Evolutionary conservation across 768 basidiomycete species (phyloP).

Genomic region (Pholiota molesta): DNA sequence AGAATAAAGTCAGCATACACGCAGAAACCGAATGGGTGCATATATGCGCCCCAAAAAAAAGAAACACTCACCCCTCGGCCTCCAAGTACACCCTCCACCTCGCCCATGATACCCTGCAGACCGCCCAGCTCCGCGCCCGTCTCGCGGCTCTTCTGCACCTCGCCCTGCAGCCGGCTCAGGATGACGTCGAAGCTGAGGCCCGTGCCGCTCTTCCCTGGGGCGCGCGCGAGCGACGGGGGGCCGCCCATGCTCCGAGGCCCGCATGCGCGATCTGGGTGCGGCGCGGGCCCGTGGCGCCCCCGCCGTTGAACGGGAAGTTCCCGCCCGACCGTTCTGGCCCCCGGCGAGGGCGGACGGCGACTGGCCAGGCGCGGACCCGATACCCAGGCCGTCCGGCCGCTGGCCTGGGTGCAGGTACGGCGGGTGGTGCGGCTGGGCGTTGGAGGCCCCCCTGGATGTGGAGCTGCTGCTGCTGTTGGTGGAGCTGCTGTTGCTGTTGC

Average conservation of each 20-base stretch:
- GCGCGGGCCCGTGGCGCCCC: not conserved
- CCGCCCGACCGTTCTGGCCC: not conserved
- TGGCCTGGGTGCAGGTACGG: not conserved
- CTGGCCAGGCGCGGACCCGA: not conserved
- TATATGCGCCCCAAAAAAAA: constrained; percentile 1
- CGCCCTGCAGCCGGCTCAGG: constrained; percentile 83
- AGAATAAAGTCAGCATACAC: constrained; percentile 1
- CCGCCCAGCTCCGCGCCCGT: constrained; percentile 85
- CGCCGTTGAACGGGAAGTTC: not conserved
- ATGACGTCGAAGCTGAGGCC: constrained; percentile 91
- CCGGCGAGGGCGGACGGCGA: not conserved
- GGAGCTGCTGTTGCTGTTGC: constrained; percentile 43
- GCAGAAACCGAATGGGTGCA: not conserved
- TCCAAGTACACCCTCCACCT: constrained; percentile 91
- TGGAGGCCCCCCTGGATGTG: constrained; percentile 2
- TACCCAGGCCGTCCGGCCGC: not conserved
- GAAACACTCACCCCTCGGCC: constrained; percentile 68
- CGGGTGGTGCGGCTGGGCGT: not conserved
- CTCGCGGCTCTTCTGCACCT: constrained; percentile 95
- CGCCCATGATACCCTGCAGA: constrained; percentile 77
- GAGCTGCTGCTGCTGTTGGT: constrained; percentile 31
- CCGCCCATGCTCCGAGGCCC: constrained; percentile 16
- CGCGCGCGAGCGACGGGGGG: constrained; percentile 37
- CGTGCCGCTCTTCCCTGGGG: constrained; percentile 69
- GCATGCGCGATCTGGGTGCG: not conserved